These are phyloP conservation scores for Polyplosphaeria fusca DNA, from an alignment of 495 filamentous ascomycete genomes.

Conservation along the genomic window DNA sequence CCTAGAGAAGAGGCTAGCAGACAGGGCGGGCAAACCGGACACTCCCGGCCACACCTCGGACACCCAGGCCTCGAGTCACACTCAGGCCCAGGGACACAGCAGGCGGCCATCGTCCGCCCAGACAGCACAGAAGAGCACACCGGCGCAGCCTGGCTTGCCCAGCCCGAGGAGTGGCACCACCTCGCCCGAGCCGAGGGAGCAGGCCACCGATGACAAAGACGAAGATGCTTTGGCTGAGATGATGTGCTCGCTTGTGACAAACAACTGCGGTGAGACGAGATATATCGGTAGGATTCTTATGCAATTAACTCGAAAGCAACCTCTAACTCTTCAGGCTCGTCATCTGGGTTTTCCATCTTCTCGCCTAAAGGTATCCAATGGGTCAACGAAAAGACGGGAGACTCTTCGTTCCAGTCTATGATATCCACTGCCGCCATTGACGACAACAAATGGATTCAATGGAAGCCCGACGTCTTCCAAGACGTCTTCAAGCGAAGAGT, in stretches of 20 bases:
- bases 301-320: neutral
- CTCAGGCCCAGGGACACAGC: no score
- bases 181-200: constrained; percentile 52
- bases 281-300: constrained; percentile 77
- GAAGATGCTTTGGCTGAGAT: constrained; percentile 92
- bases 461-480: constrained; percentile 92
- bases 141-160: constrained; percentile 24
- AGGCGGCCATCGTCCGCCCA: constrained; percentile 23
- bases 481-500: constrained; percentile 88
- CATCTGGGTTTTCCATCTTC: constrained; percentile 97
- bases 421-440: constrained; percentile 76
- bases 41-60: constrained; percentile 3
- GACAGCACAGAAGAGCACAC: constrained; percentile 7
- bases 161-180: constrained; percentile 44
- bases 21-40: constrained; percentile 47
- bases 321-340: constrained; percentile 68
- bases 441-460: constrained; percentile 90
- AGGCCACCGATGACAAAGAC: constrained; percentile 55
- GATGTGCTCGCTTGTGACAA: constrained; percentile 99
- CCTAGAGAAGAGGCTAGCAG: constrained; percentile 75
- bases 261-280: constrained; percentile 90
- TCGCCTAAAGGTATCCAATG: constrained; percentile 97
- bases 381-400: constrained; percentile 97
- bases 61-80: no score
- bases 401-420: constrained; percentile 93